Base-by-base conservation (phyloP, 129 eudicot species). In the Arctium lappa region DNA sequence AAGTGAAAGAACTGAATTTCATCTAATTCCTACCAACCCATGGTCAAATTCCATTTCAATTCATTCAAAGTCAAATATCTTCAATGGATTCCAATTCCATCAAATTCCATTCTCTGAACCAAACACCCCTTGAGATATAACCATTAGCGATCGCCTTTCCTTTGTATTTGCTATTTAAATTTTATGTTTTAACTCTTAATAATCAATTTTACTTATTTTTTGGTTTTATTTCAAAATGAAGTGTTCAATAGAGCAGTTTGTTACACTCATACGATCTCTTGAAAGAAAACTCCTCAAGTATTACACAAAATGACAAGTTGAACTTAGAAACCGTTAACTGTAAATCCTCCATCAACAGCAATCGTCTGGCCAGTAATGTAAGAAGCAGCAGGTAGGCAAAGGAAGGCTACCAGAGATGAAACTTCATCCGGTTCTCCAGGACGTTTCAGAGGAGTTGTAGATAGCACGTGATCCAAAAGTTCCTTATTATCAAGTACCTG, bases 291-390 rank as follows among this genome's bases (percentile, higher is more conserved):
- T 22, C 27, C 27, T 22, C 27, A 22, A 12, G 1, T 13, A 50
- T 12, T 50, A 50, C 1, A 5, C 6, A 50, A 50, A 13, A 50
- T 50, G 18, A 13, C 13, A 50, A 56, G 22, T 56, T 15, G 27
- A 1, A 56, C 7, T 16, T 56, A 56, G 42, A 68, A 82, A 39
- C 81, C 72, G 11, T 85, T 85, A 16, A 88, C 85, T 7, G 88
- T 88, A 69, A 10, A 85, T 44, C 92, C 92, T 37, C 92, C 92
- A 85, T 89, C 92, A 29, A 86, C 85, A 48, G 65, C 79, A 8
- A 89, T 81, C 40, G 78, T 29, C 16, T 89, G 92, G 13, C 92
- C 92, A 12, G 83, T 89, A 56, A 56, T 16, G 8, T 56, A 56
- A 16, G 66, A 56, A 56, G 66, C 66, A 56, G 66, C 27, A 15